These are phyloP conservation scores for Dipteronia dyeriana DNA, from an alignment of 345 rosid genomes.

Conservation along the genomic window DNA sequence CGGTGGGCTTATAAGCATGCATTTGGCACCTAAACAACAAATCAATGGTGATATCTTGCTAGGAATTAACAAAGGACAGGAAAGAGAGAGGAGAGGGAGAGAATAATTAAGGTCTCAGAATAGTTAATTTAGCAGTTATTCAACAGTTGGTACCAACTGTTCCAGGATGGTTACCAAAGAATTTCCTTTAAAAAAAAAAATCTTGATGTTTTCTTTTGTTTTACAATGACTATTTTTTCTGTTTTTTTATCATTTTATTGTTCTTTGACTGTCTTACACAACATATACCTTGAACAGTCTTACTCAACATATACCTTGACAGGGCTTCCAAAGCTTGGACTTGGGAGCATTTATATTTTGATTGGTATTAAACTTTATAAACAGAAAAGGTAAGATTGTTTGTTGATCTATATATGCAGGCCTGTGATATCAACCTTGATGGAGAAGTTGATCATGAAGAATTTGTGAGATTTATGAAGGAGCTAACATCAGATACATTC, in stretches of 20 bases:
- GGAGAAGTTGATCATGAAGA: constrained; percentile 78
- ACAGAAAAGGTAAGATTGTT: not conserved
- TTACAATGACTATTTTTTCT: not conserved
- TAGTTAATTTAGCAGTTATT: not conserved
- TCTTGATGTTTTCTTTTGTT: not conserved
- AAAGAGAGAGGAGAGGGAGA: not conserved
- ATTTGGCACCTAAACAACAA: not conserved
- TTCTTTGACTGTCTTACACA: not conserved
- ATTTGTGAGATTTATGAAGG: constrained; percentile 66
- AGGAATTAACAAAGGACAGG: not conserved
- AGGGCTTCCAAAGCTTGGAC: not conserved
- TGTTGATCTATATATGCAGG: constrained; percentile 34
- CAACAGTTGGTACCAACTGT: not conserved
- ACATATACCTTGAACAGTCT: not conserved
- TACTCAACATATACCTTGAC: not conserved
- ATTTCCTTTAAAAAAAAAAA: not conserved
- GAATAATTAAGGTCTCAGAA: not conserved
- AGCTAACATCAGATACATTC: constrained; percentile 61
- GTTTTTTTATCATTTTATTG: not conserved
- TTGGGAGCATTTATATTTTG: not conserved
- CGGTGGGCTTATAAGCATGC: not conserved
- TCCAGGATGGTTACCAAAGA: not conserved
- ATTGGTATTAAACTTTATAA: not conserved
- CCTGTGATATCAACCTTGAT: constrained; percentile 70
- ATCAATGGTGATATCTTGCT: not conserved